These are phyloP conservation scores for Cladosporium sp. DNA, from an alignment of 2,329 filamentous ascomycete species.

Conservation along the genomic window DNA sequence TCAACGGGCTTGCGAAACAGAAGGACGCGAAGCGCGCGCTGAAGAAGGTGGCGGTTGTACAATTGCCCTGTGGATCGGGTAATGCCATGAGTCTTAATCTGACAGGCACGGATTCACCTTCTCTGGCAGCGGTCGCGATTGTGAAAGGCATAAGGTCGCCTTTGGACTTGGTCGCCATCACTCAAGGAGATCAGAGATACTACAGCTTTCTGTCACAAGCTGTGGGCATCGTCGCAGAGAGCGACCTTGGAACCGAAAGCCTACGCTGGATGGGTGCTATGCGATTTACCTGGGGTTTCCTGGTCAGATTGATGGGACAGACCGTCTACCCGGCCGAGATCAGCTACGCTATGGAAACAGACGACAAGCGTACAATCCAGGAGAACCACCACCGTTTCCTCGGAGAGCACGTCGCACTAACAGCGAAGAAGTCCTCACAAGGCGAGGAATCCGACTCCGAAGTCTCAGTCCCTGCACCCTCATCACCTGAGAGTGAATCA, in stretches of 20 bases:
- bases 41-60: slow-evolving; percentile 74
- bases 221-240: slow-evolving; percentile 85
- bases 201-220: slow-evolving; percentile 91
- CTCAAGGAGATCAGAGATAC: slow-evolving; percentile 71
- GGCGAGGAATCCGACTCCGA: slow-evolving; percentile 10
- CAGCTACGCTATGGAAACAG: slow-evolving; percentile 78
- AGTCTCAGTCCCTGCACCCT: slow-evolving; percentile 3
- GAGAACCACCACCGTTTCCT: slow-evolving; percentile 52
- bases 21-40: slow-evolving; percentile 74
- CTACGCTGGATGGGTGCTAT: slow-evolving; percentile 88
- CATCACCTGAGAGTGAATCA: slow-evolving; percentile 32
- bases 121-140: slow-evolving; percentile 75
- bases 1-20: slow-evolving; percentile 84
- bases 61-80: slow-evolving; percentile 88
- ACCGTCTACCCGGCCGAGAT: slow-evolving; percentile 87
- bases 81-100: slow-evolving; percentile 93
- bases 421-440: slow-evolving; percentile 26
- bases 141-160: slow-evolving; percentile 85
- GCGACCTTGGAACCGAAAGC: slow-evolving; percentile 85
- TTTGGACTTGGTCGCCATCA: slow-evolving; percentile 83
- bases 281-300: slow-evolving; percentile 81
- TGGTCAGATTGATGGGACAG: slow-evolving; percentile 73
- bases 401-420: slow-evolving; percentile 30
- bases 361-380: slow-evolving; percentile 70
- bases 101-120: slow-evolving; percentile 75